Evolutionary conservation across 2,329 filamentous ascomycete species (phyloP), one percentile per base, ranked within the genome.

Genomic region (Graphilbum sp.): DNA sequence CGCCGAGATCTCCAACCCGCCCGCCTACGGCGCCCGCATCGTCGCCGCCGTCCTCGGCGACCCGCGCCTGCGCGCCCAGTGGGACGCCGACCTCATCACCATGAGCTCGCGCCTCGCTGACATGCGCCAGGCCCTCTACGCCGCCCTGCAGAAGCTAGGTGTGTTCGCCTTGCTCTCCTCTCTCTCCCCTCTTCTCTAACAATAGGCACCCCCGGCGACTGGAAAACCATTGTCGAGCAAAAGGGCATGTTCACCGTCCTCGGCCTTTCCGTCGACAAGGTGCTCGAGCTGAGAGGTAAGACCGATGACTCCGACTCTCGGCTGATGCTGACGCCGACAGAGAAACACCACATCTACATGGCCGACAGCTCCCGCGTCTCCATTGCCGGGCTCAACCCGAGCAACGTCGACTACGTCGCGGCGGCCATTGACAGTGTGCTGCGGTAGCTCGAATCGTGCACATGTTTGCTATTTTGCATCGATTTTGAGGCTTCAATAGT

Each of bases 161-260:
- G 12, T 25, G 23, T 25, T n/a, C n/a, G n/a, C n/a, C n/a, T n/a
- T n/a, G n/a, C n/a, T n/a, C n/a, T n/a, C n/a, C n/a, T n/a, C n/a
- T n/a, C n/a, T n/a, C n/a, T n/a, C n/a, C n/a, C n/a, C 23, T 25
- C 23, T 25, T 25, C 23, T 25, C 23, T 7, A 7, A 25, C 7
- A 7, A 25, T 87, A 43, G 73, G 72, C 17, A 95, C 88, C 0
- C 88, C 88, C 0, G 87, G 88, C 21, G 80, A 72, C n/a, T 96
- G 90, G 90, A 83, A 86, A 52, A 90, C 96, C 62, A 92, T 98
- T 56, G 94, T 86, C 16, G 81, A 90, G 51, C 90, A 98, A 69
- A 98, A 96, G 54, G 90, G 90, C 63, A 98, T 98, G 90, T 98
- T 98, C 64, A 87, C 79, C 59, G 96, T 92, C 58, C 88, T 83